phyloP scores from a whole-genome alignment of 2,329 filamentous ascomycete species.

The Cylindrodendrum hubeiense region DNA sequence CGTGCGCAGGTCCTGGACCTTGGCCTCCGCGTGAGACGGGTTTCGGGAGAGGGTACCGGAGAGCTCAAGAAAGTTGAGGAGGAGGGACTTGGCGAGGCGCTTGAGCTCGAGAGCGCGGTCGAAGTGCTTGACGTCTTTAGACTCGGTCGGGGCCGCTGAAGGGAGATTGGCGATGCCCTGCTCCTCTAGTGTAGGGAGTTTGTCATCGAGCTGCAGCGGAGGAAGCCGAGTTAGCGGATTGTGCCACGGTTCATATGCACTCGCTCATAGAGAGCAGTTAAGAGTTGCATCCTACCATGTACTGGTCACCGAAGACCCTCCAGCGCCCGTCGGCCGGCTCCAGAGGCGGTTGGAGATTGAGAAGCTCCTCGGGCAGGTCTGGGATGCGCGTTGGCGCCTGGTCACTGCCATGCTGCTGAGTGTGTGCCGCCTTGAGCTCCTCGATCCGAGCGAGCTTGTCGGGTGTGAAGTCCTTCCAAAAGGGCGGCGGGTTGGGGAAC shows the following conservation, averaged over 20 bases:
- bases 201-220: slow-evolving; percentile 65
- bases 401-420: slow-evolving; percentile 46
- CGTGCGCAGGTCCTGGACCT: slow-evolving; percentile 82
- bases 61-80: slow-evolving; percentile 91
- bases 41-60: slow-evolving; percentile 62
- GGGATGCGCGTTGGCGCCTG: slow-evolving; percentile 50
- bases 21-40: slow-evolving; percentile 69
- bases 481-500: slow-evolving; percentile 89
- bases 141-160: slow-evolving; percentile 53
- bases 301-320: slow-evolving; percentile 78
- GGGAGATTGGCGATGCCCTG: slow-evolving; percentile 77
- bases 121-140: slow-evolving; percentile 66
- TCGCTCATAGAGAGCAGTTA: background rate
- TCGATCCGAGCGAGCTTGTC: slow-evolving; percentile 74
- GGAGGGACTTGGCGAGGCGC: slow-evolving; percentile 83
- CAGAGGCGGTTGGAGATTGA: slow-evolving; percentile 83
- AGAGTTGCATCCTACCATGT: slow-evolving; percentile 57
- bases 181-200: slow-evolving; percentile 75
- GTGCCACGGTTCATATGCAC: background rate
- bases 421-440: slow-evolving; percentile 55
- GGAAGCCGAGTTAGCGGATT: slow-evolving; percentile 8
- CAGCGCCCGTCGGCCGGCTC: slow-evolving; percentile 80
- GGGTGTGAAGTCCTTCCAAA: slow-evolving; percentile 89
- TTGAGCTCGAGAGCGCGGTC: slow-evolving; percentile 78
- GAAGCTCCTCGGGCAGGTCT: slow-evolving; percentile 77